Conservation (phyloP, 495 filamentous ascomycete species). For the Penicillium bovifimosum region DNA sequence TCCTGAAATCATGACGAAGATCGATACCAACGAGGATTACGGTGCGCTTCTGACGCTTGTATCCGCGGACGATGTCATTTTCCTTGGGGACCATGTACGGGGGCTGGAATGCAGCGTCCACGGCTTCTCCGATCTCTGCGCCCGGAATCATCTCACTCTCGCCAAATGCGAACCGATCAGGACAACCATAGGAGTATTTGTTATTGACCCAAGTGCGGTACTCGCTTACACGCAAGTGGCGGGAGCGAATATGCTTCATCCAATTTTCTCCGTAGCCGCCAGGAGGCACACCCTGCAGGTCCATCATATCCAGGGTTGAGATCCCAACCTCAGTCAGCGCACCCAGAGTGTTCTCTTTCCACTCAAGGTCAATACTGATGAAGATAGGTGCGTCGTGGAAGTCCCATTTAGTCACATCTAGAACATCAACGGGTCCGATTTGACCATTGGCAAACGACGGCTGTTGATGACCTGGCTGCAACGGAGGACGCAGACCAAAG, state of each 20-base stretch:
- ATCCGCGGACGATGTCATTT: background rate
- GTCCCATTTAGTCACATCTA: slow-evolving; percentile 35
- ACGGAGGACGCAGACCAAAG: slow-evolving; percentile 9
- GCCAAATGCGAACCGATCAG: slow-evolving; percentile 74
- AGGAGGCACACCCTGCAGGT: slow-evolving; percentile 48
- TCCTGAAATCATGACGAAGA: slow-evolving; percentile 57
- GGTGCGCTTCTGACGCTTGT: slow-evolving; percentile 40
- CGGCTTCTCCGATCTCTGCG: slow-evolving; percentile 30
- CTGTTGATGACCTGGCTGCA: background rate
- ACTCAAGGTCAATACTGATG: slow-evolving; percentile 75
- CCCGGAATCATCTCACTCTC: slow-evolving; percentile 41
- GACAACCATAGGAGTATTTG: slow-evolving; percentile 61
- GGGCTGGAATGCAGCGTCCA: slow-evolving; percentile 47
- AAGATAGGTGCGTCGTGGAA: slow-evolving; percentile 60
- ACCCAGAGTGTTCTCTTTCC: slow-evolving; percentile 59
- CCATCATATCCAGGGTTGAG: slow-evolving; percentile 69
- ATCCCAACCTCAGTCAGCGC: slow-evolving; percentile 82
- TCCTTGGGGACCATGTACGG: slow-evolving; percentile 28
- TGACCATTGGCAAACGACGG: background rate
- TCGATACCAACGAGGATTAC: slow-evolving; percentile 79
- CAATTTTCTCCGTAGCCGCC: slow-evolving; percentile 57
- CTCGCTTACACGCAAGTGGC: slow-evolving; percentile 75
- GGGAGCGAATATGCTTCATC: slow-evolving; percentile 56
- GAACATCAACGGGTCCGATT: slow-evolving; percentile 29
- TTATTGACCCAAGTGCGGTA: slow-evolving; percentile 57